Base-by-base conservation (phyloP, 495 filamentous ascomycete genomes). In the Trichocladium antarcticum region DNA sequence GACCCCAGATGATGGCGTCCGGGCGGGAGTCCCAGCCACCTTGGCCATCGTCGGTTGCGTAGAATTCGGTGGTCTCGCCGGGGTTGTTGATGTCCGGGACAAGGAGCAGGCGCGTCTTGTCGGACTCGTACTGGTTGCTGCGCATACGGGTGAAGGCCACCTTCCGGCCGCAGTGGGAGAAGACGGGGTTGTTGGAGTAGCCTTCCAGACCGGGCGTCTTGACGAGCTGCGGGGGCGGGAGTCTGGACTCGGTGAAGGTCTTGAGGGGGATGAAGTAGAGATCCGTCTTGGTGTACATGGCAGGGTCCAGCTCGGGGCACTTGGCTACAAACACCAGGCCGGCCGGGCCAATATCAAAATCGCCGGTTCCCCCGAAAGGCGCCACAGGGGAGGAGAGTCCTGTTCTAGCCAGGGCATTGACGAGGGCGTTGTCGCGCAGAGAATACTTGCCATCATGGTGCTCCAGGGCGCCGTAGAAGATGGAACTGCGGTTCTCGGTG, bases 141-240 rank as follows among this genome's bases (percentile, higher is more conserved):
- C 75, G 72, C 85, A 89, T 89, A 28, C 82, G 75, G 36, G 88
- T 77, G 52, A 95, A 88, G n/a, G 81, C 89, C 8, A 89, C 75
- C 39, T 74, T 74, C 42, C 71, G 75, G 1, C 85, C 87, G 56
- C 82, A 76, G 15, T 83, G 80, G 2, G 85, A 86, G 51, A 95
- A 84, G 5, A 81, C 76, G 1, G 90, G 90, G 6, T 73, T 78
- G 0, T 80, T 75, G 57, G 81, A 79, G 46, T 92, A 90, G 0
- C 90, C 90, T 48, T 82, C 72, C 14, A 78, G 55, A 2, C 59
- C 60, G 5, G 69, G 69, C 3, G 75, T 77, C 56, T 69, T 66
- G 49, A 77, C 56, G 32, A 71, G 53, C 44, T 66, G 61, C 11
- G 73, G 73, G 0, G 51, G 17, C 1, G 72, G 68, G 1, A 76